Conservation (phyloP, 495 filamentous ascomycete genomes). For the Talaromyces thailandensis region DNA sequence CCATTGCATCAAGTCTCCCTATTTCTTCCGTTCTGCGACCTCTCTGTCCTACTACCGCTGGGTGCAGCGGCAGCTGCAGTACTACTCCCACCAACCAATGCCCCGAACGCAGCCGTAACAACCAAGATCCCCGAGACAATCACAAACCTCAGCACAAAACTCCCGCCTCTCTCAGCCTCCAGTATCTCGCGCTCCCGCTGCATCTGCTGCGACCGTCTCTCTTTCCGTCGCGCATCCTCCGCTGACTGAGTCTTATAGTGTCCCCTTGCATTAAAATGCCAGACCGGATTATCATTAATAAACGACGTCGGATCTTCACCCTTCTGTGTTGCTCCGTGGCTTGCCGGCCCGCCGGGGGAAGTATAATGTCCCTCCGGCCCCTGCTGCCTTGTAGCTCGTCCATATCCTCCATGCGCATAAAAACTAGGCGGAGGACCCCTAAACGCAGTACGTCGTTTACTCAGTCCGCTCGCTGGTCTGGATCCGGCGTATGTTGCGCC, state of each 20-base stretch:
- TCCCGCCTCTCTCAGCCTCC: constrained; percentile 20
- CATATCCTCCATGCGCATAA: constrained; percentile 63
- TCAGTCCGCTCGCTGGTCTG: constrained; percentile 70
- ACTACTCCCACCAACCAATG: constrained; percentile 1
- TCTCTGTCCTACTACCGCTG: not conserved
- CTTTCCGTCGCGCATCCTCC: constrained; percentile 43
- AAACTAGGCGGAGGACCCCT: constrained; percentile 85
- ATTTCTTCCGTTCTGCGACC: not conserved
- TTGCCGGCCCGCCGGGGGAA: not conserved
- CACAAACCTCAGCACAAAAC: constrained; percentile 37
- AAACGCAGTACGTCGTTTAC: constrained; percentile 63
- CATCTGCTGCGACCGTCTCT: constrained; percentile 2
- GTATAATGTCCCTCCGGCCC: constrained; percentile 8
- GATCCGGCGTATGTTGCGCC: constrained; percentile 46
- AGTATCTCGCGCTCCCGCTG: constrained; percentile 14
- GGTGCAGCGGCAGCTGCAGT: not conserved
- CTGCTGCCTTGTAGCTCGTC: constrained; percentile 10
- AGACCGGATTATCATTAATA: constrained; percentile 43
- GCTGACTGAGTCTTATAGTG: constrained; percentile 62
- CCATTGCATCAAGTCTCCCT: not conserved
- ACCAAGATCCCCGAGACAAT: constrained; percentile 30
- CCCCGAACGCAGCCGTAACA: constrained; percentile 15
- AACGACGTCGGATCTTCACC: constrained; percentile 34
- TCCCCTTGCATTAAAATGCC: constrained; percentile 55
- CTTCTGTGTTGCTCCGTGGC: not conserved